These are phyloP conservation scores for Plasmodium gaboni DNA, from an alignment of 169 alveolate genomes.

Conservation along the genomic window DNA sequence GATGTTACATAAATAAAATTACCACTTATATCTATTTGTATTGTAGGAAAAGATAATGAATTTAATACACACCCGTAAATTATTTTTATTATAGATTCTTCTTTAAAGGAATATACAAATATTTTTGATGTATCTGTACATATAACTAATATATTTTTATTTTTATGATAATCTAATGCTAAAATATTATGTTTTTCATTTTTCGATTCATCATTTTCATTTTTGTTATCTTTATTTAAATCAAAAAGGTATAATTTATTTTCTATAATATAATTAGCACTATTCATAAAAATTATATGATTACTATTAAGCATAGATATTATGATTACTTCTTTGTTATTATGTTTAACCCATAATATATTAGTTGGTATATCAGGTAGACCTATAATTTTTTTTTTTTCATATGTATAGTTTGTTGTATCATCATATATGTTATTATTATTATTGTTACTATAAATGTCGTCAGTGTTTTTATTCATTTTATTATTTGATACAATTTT, in stretches of 20 bases:
- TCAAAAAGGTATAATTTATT: constrained; percentile 42
- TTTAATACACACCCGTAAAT: constrained; percentile 74
- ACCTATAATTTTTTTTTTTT: constrained; percentile 67
- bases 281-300: constrained; percentile 42
- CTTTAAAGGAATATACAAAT: constrained; percentile 63
- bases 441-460: not conserved
- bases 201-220: too few species aligned
- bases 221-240: not conserved
- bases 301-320: constrained; percentile 55
- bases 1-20: constrained; percentile 65
- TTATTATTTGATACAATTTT: constrained; percentile 13
- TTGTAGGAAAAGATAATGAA: constrained; percentile 68
- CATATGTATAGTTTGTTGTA: constrained; percentile 8
- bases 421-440: too few species aligned
- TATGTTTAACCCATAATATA: constrained; percentile 38
- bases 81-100: constrained; percentile 33
- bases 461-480: not conserved
- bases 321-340: constrained; percentile 31
- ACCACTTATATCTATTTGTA: constrained; percentile 55
- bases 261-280: constrained; percentile 38
- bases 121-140: constrained; percentile 70
- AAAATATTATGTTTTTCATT: constrained; percentile 51
- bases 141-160: constrained; percentile 58
- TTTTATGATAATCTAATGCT: constrained; percentile 44
- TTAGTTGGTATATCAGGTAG: constrained; percentile 66